Evolutionary conservation across 768 basidiomycete genomes (phyloP), one percentile per base, ranked within the genome.

Genomic region (Rhodosporidiobolus odoratus): DNA sequence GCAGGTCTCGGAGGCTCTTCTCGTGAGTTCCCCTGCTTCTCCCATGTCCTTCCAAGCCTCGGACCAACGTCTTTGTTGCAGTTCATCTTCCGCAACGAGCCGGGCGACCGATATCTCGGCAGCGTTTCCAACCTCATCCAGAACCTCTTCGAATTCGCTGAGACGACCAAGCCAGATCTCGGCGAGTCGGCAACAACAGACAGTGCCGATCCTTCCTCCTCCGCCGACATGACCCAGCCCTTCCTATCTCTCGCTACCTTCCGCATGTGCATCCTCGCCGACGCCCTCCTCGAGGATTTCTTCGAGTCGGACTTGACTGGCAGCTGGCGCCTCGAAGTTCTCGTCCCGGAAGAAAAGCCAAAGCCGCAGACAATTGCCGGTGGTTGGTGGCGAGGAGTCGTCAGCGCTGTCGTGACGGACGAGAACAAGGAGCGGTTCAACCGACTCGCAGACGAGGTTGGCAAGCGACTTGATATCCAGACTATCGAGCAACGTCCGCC

Each of bases 71-170:
- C 13, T 2, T n/a, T 47, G 40, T 41, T 5, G 16, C 77, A 97
- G 94, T 97, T 97, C 81, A 96, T 98, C 73, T 99, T 99, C 86
- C 88, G 96, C 21, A 91, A 88, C 79, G 96, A 99, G 80, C 84
- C 92, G 17, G 96, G 96, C 5, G 96, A 99, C 79, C 90, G 92
- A 7, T 99, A 95, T 78, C 84, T 99, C 32, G 96, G 93, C 2
- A 92, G 95, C 32, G 90, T 99, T 73, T 69, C 67, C 34, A 74
- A 76, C 50, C 95, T 97, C 79, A 94, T 98, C 88, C 89, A 93
- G 47, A 98, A 99, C 76, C 92, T 95, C 0, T 99, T 97, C 76
- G 96, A 99, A 78, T 97, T 94, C 66, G 96, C 65, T 38, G 77
- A 76, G 21, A 68, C 52, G 37, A 71, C 73, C 41, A 70, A 74